Percentiles rank a stretch among this genome's conserved stretches.
phyloP scores from a whole-genome alignment of 805 yeast genomes.

The Barnettozyma sucrosica region DNA sequence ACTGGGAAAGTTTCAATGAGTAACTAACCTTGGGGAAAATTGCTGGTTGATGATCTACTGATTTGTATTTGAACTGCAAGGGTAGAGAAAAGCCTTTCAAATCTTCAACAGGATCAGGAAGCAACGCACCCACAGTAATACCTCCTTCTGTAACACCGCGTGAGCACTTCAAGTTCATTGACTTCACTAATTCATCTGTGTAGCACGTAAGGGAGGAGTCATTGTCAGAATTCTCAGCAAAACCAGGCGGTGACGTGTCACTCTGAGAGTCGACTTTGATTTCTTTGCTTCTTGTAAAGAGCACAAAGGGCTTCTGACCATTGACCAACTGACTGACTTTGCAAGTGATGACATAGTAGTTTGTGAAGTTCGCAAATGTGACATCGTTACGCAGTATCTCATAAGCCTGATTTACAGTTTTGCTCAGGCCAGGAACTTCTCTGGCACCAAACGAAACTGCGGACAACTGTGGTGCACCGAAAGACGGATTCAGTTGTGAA shows the following conservation, averaged over 20 bases:
- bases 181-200: slow-evolving; percentile 6
- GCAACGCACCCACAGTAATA: slow-evolving; percentile 8
- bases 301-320: slow-evolving; percentile 11
- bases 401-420: slow-evolving; percentile 2
- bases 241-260: slow-evolving; percentile 9
- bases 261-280: slow-evolving; percentile 9
- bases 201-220: slow-evolving; percentile 1
- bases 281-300: slow-evolving; percentile 18
- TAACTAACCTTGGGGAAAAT: slow-evolving; percentile 3
- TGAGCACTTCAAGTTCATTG: slow-evolving; percentile 9
- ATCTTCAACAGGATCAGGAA: slow-evolving; percentile 11
- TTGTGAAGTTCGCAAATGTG: slow-evolving; percentile 9
- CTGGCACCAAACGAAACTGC: slow-evolving; percentile 13
- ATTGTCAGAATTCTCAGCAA: slow-evolving; percentile 5
- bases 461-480: slow-evolving; percentile 18
- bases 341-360: slow-evolving; percentile 14
- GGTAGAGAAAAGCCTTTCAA: slow-evolving; percentile 4
- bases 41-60: neutral
- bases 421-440: slow-evolving; percentile 15
- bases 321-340: slow-evolving; percentile 14
- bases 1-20: slow-evolving; percentile 8
- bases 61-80: slow-evolving; percentile 10
- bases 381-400: slow-evolving; percentile 3
- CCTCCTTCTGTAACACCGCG: slow-evolving; percentile 5
- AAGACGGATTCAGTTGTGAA: slow-evolving; percentile 10